These are phyloP conservation scores for Podaxis pistillaris DNA, from an alignment of 768 basidiomycete species.

Conservation along the genomic window DNA sequence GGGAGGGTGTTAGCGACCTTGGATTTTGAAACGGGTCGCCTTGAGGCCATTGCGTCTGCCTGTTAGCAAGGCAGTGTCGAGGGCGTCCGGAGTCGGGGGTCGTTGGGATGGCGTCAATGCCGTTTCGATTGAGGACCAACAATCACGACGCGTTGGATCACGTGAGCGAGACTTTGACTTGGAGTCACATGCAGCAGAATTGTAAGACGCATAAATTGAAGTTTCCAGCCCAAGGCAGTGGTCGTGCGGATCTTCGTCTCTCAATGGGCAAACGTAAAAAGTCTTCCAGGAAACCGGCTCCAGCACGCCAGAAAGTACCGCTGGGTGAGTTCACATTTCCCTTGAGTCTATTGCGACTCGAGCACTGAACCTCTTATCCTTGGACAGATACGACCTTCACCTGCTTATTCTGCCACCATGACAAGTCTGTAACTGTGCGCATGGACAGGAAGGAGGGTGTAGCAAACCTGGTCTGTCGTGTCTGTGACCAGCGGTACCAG, in stretches of 20 bases:
- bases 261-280: slow-evolving; percentile 91
- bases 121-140: slow-evolving; percentile 1
- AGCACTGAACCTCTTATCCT: background rate
- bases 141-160: slow-evolving; percentile 27
- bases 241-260: background rate
- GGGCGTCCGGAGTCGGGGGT: background rate
- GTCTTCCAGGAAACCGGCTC: slow-evolving; percentile 77
- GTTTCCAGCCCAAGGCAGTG: background rate
- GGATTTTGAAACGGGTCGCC: slow-evolving; percentile 54
- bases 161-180: slow-evolving; percentile 25
- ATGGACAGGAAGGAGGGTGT: slow-evolving; percentile 85
- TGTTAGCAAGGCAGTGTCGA: slow-evolving; percentile 9
- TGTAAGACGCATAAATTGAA: background rate
- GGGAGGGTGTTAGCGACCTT: slow-evolving; percentile 31
- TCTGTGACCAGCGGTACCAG: slow-evolving; percentile 86
- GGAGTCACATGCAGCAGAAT: background rate
- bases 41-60: slow-evolving; percentile 53
- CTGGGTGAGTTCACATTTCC: slow-evolving; percentile 50
- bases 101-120: background rate
- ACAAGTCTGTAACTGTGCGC: slow-evolving; percentile 83
- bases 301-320: slow-evolving; percentile 64
- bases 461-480: slow-evolving; percentile 75
- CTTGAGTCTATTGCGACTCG: background rate
- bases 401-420: slow-evolving; percentile 87
- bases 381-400: slow-evolving; percentile 76